These are phyloP conservation scores for Borovskyia barvae DNA, from an alignment of 208 protist species.

Conservation along the genomic window DNA sequence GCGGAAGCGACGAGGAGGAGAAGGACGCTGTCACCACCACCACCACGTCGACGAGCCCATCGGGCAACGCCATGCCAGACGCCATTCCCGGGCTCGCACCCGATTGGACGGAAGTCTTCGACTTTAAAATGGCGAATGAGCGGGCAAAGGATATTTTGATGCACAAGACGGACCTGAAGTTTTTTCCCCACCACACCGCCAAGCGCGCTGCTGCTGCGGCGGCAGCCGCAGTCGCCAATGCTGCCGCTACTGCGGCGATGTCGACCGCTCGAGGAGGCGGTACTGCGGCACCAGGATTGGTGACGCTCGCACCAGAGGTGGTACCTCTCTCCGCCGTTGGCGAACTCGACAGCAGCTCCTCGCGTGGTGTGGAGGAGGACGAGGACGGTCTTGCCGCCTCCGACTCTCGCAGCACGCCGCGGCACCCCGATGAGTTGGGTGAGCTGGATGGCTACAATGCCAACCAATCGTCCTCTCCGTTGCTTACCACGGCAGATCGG, in stretches of 20 bases:
- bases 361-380: constrained; percentile 16
- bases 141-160: constrained; percentile 27
- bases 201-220: constrained; percentile 8
- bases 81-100: neutral
- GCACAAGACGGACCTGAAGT: constrained; percentile 22
- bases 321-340: constrained; percentile 24
- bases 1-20: neutral
- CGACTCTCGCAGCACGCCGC: neutral
- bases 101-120: constrained; percentile 34
- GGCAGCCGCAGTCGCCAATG: constrained; percentile 2
- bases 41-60: constrained; percentile 7
- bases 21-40: constrained; percentile 2
- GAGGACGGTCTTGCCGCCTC: neutral
- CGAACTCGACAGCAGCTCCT: constrained; percentile 33
- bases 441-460: constrained; percentile 2
- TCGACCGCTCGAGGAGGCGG: neutral
- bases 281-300: neutral
- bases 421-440: neutral
- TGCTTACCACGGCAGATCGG: neutral
- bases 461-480: constrained; percentile 12
- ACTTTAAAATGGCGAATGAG: constrained; percentile 29
- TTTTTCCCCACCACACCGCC: constrained; percentile 16
- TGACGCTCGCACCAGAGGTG: neutral
- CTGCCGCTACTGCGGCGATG: neutral
- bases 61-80: constrained; percentile 14